Evolutionary conservation across 2,329 filamentous ascomycete genomes (phyloP), one percentile per base, ranked within the genome.

Genomic region (Paecilomyces niveus): DNA sequence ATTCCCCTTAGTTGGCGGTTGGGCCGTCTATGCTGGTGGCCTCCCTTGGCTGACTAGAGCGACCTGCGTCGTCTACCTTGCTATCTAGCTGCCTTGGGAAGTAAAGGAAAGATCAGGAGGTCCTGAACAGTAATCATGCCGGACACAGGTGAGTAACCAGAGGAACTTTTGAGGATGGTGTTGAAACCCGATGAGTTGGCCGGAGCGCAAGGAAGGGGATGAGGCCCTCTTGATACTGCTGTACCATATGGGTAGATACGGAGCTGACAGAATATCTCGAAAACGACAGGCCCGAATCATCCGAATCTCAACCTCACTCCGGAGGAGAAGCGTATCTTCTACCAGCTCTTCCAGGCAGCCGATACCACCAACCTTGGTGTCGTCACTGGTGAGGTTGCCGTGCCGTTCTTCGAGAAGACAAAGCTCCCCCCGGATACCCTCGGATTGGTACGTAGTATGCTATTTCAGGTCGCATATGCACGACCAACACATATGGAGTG

Each of bases 381-480:
- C 63, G 90, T 99, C 33, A 97, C 94, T 18, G 94, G 94, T 75
- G 94, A 99, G 76, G 84, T 95, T 61, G 94, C 94, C 59, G 92
- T 99, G 74, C 90, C 92, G 73, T 97, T 99, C 81, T 99, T 99
- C 72, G 92, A 97, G 76, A 94, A 94, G 81, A 97, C 94, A 53
- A 88, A 89, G 66, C 82, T 99, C 54, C 86, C 93, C 61, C 90
- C 92, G 57, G 86, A 90, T 62, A 83, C 94, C 54, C 82, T 99
- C 60, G 94, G 93, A 75, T 88, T 96, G 85, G 90, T 93, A 77
- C 66, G 85, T 80, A 53, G 13, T 18, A 29, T 45, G 29, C n/a
- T 32, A 18, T 22, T 51, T 22, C 21, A 21, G 39, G 22, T 54
- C 54, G n/a, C 45, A 57, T 2, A 32, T 10, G 1, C 1, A 15